Evolutionary conservation across 148 eudicot genomes (phyloP), one percentile per base, ranked within the genome.

Genomic region (Nepenthes gracilis): DNA sequence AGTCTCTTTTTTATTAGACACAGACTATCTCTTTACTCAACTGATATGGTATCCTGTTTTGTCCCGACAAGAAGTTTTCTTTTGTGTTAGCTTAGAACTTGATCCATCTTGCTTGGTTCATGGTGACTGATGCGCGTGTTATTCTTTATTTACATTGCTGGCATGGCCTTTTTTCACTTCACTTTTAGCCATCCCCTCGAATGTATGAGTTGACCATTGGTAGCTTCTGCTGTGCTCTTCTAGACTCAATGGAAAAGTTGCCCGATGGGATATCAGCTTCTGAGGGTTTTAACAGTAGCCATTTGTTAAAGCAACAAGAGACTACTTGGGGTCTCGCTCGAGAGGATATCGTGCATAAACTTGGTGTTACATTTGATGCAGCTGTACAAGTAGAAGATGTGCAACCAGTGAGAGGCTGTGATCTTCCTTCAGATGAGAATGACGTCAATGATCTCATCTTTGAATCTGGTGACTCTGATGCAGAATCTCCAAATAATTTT

Each of bases 211-310:
- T 58, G 58, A 35, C 15, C 48, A 58, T 62, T 58, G 51, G 37
- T 64, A 59, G 51, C 35, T 36, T 53, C 66, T 50, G 15, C 23
- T 23, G 15, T 63, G 32, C 43, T 53, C 61, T 61, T 68, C 61
- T 56, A 55, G 50, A 68, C 49, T 65, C 55, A 34, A 85, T 85
- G 92, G 89, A 83, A 54, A 65, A 55, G 58, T 65, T 72, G 63
- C 54, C 36, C 55, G 47, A 15, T 15, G 67, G 43, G 56, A 47
- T 47, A 47, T 61, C 23, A 23, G 0, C 23, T 23, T 23, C 64
- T 2, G 37, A 2, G 10, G 4, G 1, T 55, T 11, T 7, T 8
- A 14, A 10, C 33, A 13, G 23, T 23, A 4, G 32, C 55, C 2
- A n/a, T 69, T 32, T 59, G 35, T 59, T 63, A 43, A 55, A 60